Conservation (phyloP, 2,329 filamentous ascomycete genomes). For the Aureobasidium lini region DNA sequence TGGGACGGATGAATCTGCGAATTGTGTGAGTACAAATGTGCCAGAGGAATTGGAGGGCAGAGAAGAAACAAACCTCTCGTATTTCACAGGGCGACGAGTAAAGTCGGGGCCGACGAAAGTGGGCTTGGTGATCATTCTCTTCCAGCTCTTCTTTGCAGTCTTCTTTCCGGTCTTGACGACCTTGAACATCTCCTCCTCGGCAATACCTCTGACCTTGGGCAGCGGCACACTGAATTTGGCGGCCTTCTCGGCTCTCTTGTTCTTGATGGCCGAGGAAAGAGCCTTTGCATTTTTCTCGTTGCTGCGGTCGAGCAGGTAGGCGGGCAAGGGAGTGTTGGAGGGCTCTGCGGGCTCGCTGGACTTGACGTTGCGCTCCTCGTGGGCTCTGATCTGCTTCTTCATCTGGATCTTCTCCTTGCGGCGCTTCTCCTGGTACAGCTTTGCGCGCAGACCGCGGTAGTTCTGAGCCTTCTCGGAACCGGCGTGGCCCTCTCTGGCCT, state of each 20-base stretch:
- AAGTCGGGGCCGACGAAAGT: conserved; percentile 91
- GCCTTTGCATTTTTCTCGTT: conserved; percentile 64
- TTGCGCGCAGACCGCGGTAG: conserved; percentile 81
- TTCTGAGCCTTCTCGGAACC: conserved; percentile 87
- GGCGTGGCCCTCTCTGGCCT: conserved; percentile 83
- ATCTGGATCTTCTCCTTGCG: conserved; percentile 98
- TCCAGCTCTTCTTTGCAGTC: conserved; percentile 75
- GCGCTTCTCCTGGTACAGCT: conserved; percentile 86
- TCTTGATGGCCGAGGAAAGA: conserved; percentile 81
- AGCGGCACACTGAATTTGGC: conserved; percentile 88
- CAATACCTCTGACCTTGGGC: conserved; percentile 88
- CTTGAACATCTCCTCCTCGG: conserved; percentile 95
- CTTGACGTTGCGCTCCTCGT: conserved; percentile 96
- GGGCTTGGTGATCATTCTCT: conserved; percentile 62
- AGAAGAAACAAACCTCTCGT: conserved; percentile 36
- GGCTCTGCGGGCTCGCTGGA: conserved; percentile 70
- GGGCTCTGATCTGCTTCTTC: conserved; percentile 86
- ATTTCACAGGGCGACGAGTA: conserved; percentile 78
- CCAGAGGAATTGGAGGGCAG: background rate
- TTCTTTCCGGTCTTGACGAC: conserved; percentile 96
- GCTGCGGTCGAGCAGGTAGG: conserved; percentile 86
- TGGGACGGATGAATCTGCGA: conserved; percentile 64
- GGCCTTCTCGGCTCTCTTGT: conserved; percentile 88
- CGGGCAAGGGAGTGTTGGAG: conserved; percentile 72
- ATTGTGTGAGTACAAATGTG: background rate